Evolutionary conservation across 2,329 filamentous ascomycete genomes (phyloP).

Genomic region (Spiromastix sp.): DNA sequence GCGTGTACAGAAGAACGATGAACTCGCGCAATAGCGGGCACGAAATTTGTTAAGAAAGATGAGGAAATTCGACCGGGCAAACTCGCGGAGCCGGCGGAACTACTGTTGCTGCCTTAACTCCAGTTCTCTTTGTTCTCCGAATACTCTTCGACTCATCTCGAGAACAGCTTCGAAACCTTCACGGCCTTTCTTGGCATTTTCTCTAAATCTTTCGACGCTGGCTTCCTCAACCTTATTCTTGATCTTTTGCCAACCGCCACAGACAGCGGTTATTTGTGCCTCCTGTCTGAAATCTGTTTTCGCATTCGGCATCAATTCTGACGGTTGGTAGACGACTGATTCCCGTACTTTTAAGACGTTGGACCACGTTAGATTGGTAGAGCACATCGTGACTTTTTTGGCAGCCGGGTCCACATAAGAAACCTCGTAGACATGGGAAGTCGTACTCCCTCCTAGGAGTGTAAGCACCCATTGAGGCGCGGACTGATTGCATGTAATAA

Average conservation of each 20-base stretch:
- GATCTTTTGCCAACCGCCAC: constrained; percentile 94
- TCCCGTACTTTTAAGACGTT: constrained; percentile 88
- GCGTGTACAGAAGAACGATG: no score
- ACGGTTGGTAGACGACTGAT: constrained; percentile 76
- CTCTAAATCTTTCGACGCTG: constrained; percentile 75
- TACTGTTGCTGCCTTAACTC: constrained; percentile 32
- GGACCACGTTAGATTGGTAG: constrained; percentile 84
- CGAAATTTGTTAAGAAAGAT: no score
- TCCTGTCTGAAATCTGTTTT: constrained; percentile 79
- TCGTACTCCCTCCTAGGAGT: constrained; percentile 68
- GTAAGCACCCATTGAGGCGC: constrained; percentile 52
- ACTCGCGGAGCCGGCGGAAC: no score
- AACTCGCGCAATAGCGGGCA: no score
- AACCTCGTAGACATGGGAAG: constrained; percentile 85
- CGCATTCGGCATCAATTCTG: constrained; percentile 35
- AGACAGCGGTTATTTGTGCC: constrained; percentile 85
- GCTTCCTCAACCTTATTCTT: constrained; percentile 94
- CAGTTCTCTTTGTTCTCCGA: constrained; percentile 74
- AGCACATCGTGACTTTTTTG: constrained; percentile 93
- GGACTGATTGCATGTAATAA: constrained; percentile 41
- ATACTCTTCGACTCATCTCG: constrained; percentile 83
- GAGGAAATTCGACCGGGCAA: no score
- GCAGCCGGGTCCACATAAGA: constrained; percentile 79
- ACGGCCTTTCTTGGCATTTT: constrained; percentile 82
- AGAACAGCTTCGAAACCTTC: constrained; percentile 94